Evolutionary conservation across 305 asterid genomes (phyloP).

Genomic region (Vinca major): DNA sequence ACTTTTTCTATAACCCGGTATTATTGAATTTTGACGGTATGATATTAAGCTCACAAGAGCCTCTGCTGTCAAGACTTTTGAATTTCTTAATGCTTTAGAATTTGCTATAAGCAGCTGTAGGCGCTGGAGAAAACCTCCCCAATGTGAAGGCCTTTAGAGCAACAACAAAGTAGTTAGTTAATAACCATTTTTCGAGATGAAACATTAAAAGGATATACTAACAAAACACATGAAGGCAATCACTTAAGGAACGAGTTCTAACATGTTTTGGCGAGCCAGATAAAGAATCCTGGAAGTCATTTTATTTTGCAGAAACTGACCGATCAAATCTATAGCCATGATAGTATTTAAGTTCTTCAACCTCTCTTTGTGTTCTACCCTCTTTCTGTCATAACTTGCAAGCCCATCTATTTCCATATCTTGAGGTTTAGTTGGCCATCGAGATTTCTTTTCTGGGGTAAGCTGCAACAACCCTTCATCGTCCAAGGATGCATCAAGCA

Average conservation of each 20-base stretch:
- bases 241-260: slow-evolving; percentile 35
- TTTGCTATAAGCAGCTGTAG: slow-evolving; percentile 55
- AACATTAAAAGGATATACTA: slow-evolving; percentile 6
- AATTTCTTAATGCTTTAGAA: slow-evolving; percentile 56
- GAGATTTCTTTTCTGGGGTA: slow-evolving; percentile 41
- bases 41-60: slow-evolving; percentile 43
- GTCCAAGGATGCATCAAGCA: slow-evolving; percentile 71
- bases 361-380: slow-evolving; percentile 40
- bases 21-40: slow-evolving; percentile 26
- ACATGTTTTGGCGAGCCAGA: slow-evolving; percentile 94
- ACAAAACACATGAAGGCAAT: slow-evolving; percentile 1
- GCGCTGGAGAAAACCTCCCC: slow-evolving; percentile 58
- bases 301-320: slow-evolving; percentile 57
- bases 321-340: slow-evolving; percentile 67
- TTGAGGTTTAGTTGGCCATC: slow-evolving; percentile 57
- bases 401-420: slow-evolving; percentile 60
- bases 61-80: slow-evolving; percentile 35
- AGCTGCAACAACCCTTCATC: slow-evolving; percentile 80
- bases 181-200: slow-evolving; percentile 4
- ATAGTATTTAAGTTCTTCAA: slow-evolving; percentile 44
- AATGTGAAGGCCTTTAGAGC: slow-evolving; percentile 50
- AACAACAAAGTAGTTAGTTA: slow-evolving; percentile 9
- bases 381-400: slow-evolving; percentile 37
- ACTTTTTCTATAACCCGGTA: slow-evolving; percentile 30
- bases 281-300: slow-evolving; percentile 76